Conservation (phyloP, 2,329 filamentous ascomycete species). For the Hypoxylon sp. region DNA sequence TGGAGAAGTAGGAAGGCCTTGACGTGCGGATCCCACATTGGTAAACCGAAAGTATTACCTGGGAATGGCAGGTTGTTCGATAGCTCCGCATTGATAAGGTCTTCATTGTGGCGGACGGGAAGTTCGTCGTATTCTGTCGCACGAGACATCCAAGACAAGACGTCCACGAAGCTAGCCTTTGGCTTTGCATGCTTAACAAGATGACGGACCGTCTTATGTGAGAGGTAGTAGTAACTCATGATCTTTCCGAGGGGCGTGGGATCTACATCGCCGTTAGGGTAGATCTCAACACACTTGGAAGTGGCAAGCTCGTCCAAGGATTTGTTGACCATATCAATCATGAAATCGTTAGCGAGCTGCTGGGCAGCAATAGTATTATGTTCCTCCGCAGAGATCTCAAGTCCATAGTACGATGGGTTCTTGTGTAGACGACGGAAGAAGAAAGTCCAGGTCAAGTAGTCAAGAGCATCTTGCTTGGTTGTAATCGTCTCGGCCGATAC, state of each 20-base stretch:
- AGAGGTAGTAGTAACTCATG: constrained; percentile 99
- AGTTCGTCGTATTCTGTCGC: constrained; percentile 98
- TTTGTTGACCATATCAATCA: constrained; percentile 91
- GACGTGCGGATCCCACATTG: constrained; percentile 98
- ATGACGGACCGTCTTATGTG: constrained; percentile 92
- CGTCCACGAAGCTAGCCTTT: constrained; percentile 83
- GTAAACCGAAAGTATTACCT: constrained; percentile 75
- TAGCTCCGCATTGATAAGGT: constrained; percentile 93
- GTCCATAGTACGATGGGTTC: constrained; percentile 97
- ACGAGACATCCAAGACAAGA: constrained; percentile 90
- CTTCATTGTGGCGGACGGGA: constrained; percentile 97
- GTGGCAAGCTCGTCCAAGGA: constrained; percentile 85
- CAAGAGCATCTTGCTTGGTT: constrained; percentile 96
- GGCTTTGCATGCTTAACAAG: constrained; percentile 83
- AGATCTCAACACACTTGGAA: constrained; percentile 86
- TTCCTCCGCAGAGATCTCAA: constrained; percentile 92
- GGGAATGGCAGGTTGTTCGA: constrained; percentile 82
- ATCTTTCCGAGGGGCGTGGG: constrained; percentile 95
- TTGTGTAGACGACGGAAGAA: constrained; percentile 98
- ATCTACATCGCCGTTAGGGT: constrained; percentile 90
- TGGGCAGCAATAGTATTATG: constrained; percentile 91
- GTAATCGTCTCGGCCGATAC: constrained; percentile 92
- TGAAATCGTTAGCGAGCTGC: constrained; percentile 90
- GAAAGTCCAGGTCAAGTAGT: constrained; percentile 99
- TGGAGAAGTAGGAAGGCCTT: constrained; percentile 96